Evolutionary conservation across 1,139 yeast genomes (phyloP), one percentile per base, ranked within the genome.

Genomic region (Pichia norvegensis): DNA sequence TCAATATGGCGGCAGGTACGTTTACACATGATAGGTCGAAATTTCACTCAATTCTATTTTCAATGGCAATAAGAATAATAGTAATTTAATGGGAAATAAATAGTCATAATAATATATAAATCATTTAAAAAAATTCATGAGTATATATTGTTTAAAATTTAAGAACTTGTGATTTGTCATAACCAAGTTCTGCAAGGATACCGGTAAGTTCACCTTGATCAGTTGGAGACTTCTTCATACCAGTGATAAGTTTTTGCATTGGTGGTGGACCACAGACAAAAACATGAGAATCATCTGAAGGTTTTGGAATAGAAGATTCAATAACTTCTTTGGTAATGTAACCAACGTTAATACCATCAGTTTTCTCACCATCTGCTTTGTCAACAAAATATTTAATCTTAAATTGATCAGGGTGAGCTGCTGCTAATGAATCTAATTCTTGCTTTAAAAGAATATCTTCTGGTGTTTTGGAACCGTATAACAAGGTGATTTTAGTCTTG

Each of bases 141-240:
- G 27, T 10, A 13, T 13, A 13, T 17, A 9, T 13, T 14, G 23
- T 13, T 60, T 79, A 92, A 66, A 87, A 92, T 73, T 92, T 92
- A 70, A 78, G 90, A 44, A 92, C 97, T 61, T 86, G 81, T 51
- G 85, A 90, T 72, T 85, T 83, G 67, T 78, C 69, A 78, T 76
- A 90, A 47, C 97, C 97, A 58, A 94, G 76, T 38, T 92, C 97
- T 60, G 79, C 79, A 64, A 94, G 79, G 46, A 79, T 77, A 61
- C 99, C 99, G 36, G 81, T 72, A 49, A 94, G 77, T 68, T 86
- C 96, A 67, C 98, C 98, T 72, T 92, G 98, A 63, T 90, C 97
- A 47, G 81, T 63, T 58, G 97, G 95, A 45, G 95, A 81, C 41
- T 69, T 74, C 76, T 92, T 92, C 59, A 68, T 67, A 63, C 98